Evolutionary conservation across 352 stramenopile genomes (phyloP).

Genomic region (Pythium sukuiense): DNA sequence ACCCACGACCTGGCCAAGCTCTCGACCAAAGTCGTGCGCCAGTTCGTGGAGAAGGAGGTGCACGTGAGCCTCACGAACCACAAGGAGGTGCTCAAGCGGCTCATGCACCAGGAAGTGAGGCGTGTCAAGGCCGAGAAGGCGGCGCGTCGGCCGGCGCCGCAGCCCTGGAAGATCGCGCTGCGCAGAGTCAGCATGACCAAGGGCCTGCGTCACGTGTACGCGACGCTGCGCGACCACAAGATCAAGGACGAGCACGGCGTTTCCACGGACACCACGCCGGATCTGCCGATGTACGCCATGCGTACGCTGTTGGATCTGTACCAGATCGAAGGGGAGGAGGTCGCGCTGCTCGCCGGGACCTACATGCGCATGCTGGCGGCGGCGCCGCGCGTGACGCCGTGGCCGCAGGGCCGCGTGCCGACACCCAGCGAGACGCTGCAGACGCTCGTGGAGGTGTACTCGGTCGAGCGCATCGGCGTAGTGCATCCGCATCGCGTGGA

Average conservation of each 20-base stretch:
- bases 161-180: conserved; percentile 61
- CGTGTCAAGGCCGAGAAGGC: conserved; percentile 75
- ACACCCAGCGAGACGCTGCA: conserved; percentile 25
- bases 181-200: conserved; percentile 46
- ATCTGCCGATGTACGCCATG: conserved; percentile 51
- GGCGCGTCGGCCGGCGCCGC: conserved; percentile 49
- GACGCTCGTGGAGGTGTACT: conserved; percentile 46
- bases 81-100: conserved; percentile 87
- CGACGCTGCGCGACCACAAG: conserved; percentile 31
- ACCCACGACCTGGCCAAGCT: conserved; percentile 66
- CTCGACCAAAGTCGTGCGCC: conserved; percentile 78
- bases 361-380: conserved; percentile 44
- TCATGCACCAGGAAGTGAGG: conserved; percentile 85
- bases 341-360: conserved; percentile 43
- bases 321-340: conserved; percentile 46
- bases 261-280: not conserved
- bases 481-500: conserved; percentile 59
- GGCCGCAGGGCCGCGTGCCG: conserved; percentile 38
- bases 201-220: conserved; percentile 40
- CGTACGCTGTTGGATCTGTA: conserved; percentile 70
- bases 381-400: conserved; percentile 20
- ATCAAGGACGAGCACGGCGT: not conserved
- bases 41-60: conserved; percentile 85
- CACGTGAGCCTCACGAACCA: conserved; percentile 84
- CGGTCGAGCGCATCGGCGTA: conserved; percentile 74